Conservation (phyloP, 2,329 filamentous ascomycete species). For the Fusarium oxysporum region DNA sequence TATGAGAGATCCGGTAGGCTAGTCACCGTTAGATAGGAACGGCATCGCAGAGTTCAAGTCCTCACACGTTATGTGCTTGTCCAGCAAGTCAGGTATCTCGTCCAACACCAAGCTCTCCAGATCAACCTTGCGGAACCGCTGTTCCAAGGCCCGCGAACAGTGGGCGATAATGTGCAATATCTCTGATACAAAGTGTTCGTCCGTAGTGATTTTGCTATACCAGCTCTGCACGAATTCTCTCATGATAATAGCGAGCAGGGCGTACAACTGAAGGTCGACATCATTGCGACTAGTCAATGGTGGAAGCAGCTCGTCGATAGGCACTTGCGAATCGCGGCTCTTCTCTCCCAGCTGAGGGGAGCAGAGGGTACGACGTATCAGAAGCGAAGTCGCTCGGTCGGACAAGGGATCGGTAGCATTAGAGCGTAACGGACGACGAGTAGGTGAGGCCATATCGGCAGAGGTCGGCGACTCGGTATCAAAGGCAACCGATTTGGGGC, state of each 20-base stretch:
- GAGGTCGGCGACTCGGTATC: slow-evolving; percentile 41
- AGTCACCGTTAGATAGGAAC: slow-evolving; percentile 35
- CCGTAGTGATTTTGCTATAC: slow-evolving; percentile 93
- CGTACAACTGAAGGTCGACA: slow-evolving; percentile 92
- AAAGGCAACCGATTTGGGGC: slow-evolving; percentile 39
- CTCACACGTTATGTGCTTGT: slow-evolving; percentile 82
- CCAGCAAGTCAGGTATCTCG: slow-evolving; percentile 85
- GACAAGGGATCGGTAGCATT: slow-evolving; percentile 67
- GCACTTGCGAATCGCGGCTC: slow-evolving; percentile 58
- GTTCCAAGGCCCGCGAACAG: slow-evolving; percentile 87
- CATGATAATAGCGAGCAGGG: slow-evolving; percentile 88
- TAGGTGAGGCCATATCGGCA: slow-evolving; percentile 33
- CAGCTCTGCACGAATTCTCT: slow-evolving; percentile 92
- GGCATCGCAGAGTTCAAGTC: not conserved
- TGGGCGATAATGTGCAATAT: slow-evolving; percentile 92
- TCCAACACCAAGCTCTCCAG: slow-evolving; percentile 85
- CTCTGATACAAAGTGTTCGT: slow-evolving; percentile 88
- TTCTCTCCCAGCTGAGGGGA: slow-evolving; percentile 74
- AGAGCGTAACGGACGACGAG: slow-evolving; percentile 51
- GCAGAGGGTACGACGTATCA: slow-evolving; percentile 88
- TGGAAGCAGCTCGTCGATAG: slow-evolving; percentile 85
- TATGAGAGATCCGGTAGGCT: slow-evolving; percentile 80
- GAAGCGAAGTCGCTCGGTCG: slow-evolving; percentile 80
- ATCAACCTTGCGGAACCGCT: slow-evolving; percentile 85
- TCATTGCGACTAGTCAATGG: slow-evolving; percentile 95